Evolutionary conservation across 805 yeast genomes (phyloP).

Genomic region (Teunomyces barrocoloradensis): DNA sequence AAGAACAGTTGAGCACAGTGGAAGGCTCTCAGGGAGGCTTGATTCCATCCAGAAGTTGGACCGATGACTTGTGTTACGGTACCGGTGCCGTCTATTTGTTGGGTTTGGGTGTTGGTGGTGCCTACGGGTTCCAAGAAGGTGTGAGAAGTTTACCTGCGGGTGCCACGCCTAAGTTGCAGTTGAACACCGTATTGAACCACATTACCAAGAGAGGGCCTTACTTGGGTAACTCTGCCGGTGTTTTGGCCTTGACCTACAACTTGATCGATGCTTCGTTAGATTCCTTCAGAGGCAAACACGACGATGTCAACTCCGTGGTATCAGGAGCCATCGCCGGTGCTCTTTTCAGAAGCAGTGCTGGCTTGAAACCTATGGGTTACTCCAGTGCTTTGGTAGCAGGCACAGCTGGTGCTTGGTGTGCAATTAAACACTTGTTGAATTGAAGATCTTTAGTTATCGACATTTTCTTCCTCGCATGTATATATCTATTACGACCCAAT

Average conservation of each 20-base stretch:
- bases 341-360: constrained; percentile 79
- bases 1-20: constrained; percentile 62
- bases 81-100: constrained; percentile 90
- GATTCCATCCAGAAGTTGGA: constrained; percentile 96
- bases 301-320: constrained; percentile 73
- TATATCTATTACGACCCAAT: constrained; percentile 3
- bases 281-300: constrained; percentile 83
- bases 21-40: constrained; percentile 92
- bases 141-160: constrained; percentile 69
- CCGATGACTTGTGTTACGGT: constrained; percentile 96
- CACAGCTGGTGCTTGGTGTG: constrained; percentile 93
- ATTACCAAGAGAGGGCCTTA: constrained; percentile 95
- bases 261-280: constrained; percentile 78
- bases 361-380: constrained; percentile 83
- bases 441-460: neutral
- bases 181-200: constrained; percentile 88
- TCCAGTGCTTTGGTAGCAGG: constrained; percentile 82
- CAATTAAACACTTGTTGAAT: constrained; percentile 49
- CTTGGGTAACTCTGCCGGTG: constrained; percentile 94
- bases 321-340: constrained; percentile 96
- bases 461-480: neutral
- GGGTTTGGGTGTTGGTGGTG: constrained; percentile 88
- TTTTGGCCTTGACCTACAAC: constrained; percentile 85
- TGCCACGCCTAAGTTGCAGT: constrained; percentile 75
- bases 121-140: constrained; percentile 86